Conservation (phyloP, 2,329 filamentous ascomycete species). For the Penicillium occitanis region DNA sequence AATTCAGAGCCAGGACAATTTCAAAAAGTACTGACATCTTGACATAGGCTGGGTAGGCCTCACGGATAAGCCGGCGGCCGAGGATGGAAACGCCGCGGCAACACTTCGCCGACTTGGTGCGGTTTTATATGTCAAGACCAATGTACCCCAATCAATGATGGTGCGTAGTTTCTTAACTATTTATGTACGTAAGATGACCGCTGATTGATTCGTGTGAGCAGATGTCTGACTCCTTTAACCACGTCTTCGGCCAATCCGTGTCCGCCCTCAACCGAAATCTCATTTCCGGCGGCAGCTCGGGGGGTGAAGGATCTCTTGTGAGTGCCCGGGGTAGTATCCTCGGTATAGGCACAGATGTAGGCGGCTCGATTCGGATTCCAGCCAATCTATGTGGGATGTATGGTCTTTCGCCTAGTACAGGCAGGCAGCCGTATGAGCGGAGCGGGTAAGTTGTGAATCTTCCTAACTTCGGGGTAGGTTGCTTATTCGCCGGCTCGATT, state of each 20-base stretch:
- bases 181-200: constrained; percentile 35
- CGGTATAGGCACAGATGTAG: constrained; percentile 65
- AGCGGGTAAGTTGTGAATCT: constrained; percentile 29
- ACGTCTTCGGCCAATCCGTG: constrained; percentile 61
- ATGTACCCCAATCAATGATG: constrained; percentile 65
- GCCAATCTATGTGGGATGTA: constrained; percentile 34
- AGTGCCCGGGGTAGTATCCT: constrained; percentile 59
- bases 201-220: constrained; percentile 34
- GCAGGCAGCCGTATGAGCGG: constrained; percentile 39
- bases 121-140: constrained; percentile 58
- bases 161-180: constrained; percentile 52
- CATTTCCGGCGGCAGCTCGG: constrained; percentile 64
- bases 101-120: constrained; percentile 40
- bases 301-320: constrained; percentile 63
- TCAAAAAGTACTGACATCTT: constrained; percentile 12
- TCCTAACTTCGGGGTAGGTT: constrained; percentile 3
- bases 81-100: constrained; percentile 17
- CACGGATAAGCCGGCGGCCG: constrained; percentile 16
- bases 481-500: constrained; percentile 8
- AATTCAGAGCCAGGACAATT: not conserved
- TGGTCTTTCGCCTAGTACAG: constrained; percentile 41
- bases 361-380: constrained; percentile 43
- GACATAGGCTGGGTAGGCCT: constrained; percentile 21
- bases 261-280: constrained; percentile 63
- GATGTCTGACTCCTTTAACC: constrained; percentile 58